Percentiles rank a stretch among this genome's conserved stretches.
Evolutionary conservation across 306 rosid species (phyloP).

Genomic region (Rosa lucieae): DNA sequence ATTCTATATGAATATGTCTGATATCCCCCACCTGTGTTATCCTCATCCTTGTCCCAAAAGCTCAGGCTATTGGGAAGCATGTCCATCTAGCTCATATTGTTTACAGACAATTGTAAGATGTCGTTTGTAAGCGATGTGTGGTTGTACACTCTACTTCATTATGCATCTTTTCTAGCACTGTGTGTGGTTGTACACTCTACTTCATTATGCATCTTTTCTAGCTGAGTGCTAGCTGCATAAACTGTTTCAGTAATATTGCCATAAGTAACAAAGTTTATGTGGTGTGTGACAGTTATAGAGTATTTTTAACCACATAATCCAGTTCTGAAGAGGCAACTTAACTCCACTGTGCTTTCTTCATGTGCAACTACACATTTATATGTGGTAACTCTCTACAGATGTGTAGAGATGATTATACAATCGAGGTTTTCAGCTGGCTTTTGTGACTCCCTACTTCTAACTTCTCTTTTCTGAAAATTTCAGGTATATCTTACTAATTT

Average conservation of each 20-base stretch:
- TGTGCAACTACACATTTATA: constrained; percentile 57
- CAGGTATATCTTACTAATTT: constrained; percentile 62
- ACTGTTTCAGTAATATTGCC: neutral
- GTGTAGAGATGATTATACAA: neutral
- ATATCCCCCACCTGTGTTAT: neutral
- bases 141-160: neutral
- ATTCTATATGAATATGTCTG: neutral
- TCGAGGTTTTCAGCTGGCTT: neutral
- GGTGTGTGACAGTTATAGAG: neutral
- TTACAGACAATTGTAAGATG: neutral
- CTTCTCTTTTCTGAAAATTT: constrained; percentile 8
- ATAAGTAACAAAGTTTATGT: neutral
- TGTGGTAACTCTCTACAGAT: constrained; percentile 35
- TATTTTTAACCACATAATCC: constrained; percentile 1
- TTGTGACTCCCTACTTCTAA: constrained; percentile 3
- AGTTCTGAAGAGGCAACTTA: constrained; percentile 52
- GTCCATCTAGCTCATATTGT: neutral
- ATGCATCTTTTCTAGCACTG: neutral
- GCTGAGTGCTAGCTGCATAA: neutral
- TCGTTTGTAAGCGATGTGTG: neutral
- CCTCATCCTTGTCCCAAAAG: neutral
- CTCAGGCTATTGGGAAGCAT: constrained; percentile 1
- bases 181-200: neutral
- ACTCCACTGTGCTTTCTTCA: constrained; percentile 69
- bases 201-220: neutral